Conservation (phyloP, 129 eudicot genomes). For the Ambrosia trifida region DNA sequence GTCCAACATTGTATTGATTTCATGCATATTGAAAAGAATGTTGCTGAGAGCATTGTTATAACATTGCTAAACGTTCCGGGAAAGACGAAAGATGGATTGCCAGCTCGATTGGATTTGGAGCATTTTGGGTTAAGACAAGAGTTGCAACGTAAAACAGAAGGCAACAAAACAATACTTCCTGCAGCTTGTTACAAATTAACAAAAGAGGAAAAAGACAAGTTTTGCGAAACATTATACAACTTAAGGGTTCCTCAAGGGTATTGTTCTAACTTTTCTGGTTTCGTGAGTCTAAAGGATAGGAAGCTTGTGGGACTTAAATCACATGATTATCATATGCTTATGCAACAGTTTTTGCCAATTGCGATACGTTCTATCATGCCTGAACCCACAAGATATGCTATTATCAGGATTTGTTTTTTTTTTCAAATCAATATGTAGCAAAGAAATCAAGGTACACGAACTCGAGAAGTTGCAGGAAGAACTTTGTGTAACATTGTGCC, state of each 20-base stretch:
- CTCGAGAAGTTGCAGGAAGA: not conserved
- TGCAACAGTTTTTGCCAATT: not conserved
- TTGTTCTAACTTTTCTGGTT: not conserved
- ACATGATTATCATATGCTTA: constrained; percentile 1
- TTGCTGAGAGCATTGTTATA: not conserved
- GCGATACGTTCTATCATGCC: not conserved
- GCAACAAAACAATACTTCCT: no score
- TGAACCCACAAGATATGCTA: not conserved
- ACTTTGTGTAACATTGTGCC: not conserved
- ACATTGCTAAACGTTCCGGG: no score
- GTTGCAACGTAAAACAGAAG: no score
- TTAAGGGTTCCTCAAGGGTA: not conserved
- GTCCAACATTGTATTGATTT: not conserved
- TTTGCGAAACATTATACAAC: not conserved
- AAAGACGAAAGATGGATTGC: no score
- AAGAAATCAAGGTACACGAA: not conserved
- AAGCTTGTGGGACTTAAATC: not conserved
- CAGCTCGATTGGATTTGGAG: no score
- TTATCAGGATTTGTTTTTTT: not conserved
- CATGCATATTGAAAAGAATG: not conserved
- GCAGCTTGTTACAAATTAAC: not conserved
- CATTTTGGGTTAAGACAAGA: no score
- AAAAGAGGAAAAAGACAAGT: not conserved
- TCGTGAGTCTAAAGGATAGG: constrained; percentile 1
- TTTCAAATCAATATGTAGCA: not conserved